Evolutionary conservation across 75 land plant species (phyloP), one percentile per base, ranked within the genome.

Genomic region (Larix kaempferi): DNA sequence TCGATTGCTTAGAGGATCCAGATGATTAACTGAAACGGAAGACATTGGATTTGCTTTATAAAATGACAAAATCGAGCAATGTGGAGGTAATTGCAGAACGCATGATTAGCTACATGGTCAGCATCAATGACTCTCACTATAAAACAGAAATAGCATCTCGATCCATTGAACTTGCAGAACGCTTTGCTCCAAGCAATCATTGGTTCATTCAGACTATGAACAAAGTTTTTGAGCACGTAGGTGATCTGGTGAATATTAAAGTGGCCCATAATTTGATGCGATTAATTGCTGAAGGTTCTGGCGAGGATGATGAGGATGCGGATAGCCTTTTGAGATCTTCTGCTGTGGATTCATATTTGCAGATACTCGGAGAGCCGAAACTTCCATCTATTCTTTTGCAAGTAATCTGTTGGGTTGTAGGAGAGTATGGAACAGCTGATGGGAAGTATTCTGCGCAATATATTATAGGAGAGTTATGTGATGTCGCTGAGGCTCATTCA

Each of bases 201-300:
- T 95, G 99, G 99, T 95, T 95, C 66, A 93, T 95, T 27, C 99
- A 95, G 96, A 95, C 99, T 64, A 95, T 95, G 96, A 95, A 95
- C 84, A 92, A 89, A 82, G 96, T 95, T 14, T 95, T 95, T 83
- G 96, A 95, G 86, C 93, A 94, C 81, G 99, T 94, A 5, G 99
- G 99, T 15, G 96, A 95, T 76, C 83, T 95, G 71, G 99, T 95
- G 57, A 88, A 91, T 76, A 56, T 82, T 49, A 93, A 91, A 76
- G 94, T 93, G 23, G 96, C 94, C 8, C 94, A 95, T 86, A 91
- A 95, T 75, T 90, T 95, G 67, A 95, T 95, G 92, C 83, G 94
- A 33, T 86, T 93, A 17, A 94, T 95, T 78, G 99, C 96, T 14
- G 95, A 95, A 80, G 99, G 99, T 59, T 95, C 91, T 81, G 96